phyloP scores from a whole-genome alignment of 164 flowering plant genomes.

The Saururus chinensis region DNA sequence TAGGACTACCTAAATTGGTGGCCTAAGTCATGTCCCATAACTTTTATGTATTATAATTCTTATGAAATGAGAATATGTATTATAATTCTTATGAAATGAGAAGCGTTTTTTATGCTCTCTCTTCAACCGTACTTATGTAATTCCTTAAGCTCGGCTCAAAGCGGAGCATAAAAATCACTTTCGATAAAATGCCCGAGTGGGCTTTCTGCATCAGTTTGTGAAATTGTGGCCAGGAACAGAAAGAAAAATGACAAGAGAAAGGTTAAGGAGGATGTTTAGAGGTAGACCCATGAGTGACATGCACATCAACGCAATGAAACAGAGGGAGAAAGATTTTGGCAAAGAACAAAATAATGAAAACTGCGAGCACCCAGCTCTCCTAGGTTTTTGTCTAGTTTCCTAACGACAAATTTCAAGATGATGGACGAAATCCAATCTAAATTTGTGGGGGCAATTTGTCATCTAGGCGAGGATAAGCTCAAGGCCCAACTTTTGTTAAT shows the following conservation, averaged over 20 bases:
- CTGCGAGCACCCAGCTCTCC: constrained; percentile 1
- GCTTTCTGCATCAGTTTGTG: neutral
- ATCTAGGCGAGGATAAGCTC: neutral
- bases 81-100: too few species aligned
- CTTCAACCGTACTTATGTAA: too few species aligned
- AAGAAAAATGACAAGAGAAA: neutral
- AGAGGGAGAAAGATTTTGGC: constrained; percentile 3
- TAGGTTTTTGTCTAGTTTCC: constrained; percentile 9
- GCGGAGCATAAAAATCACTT: too few species aligned
- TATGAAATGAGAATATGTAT: too few species aligned
- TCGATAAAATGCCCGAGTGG: neutral
- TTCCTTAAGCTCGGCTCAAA: too few species aligned
- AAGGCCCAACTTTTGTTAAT: neutral
- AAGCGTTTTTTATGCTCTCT: too few species aligned
- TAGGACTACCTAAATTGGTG: neutral
- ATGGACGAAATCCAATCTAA: neutral
- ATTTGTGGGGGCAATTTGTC: neutral
- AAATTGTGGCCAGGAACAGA: neutral
- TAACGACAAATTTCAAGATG: constrained; percentile 9
- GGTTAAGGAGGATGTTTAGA: neutral
- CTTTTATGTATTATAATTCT: neutral
- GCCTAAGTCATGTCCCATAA: neutral
- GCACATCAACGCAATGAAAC: neutral
- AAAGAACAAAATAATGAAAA: neutral
- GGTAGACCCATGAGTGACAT: neutral